phyloP scores from a whole-genome alignment of 2,329 filamentous ascomycete species.

The Talaromyces rugulosus region DNA sequence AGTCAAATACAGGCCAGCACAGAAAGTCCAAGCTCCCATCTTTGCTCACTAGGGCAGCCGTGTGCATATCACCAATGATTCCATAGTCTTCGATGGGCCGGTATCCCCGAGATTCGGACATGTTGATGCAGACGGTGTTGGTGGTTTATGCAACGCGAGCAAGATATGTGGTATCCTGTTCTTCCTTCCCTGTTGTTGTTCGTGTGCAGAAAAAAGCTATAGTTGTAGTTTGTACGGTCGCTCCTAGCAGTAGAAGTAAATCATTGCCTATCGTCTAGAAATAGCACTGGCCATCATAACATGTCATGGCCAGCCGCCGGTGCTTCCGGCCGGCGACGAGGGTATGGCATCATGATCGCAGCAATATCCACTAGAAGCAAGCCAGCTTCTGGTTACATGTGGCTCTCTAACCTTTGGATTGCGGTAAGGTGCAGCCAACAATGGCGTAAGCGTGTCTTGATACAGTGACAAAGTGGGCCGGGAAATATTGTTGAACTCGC shows the following conservation, averaged over 20 bases:
- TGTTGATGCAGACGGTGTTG: background rate
- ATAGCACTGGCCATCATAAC: background rate
- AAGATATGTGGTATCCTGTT: background rate
- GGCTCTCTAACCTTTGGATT: background rate
- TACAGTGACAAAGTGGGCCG: background rate
- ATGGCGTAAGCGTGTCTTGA: background rate
- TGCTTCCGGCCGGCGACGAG: constrained; percentile 9
- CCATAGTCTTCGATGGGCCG: constrained; percentile 68
- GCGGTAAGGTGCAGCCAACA: constrained; percentile 3
- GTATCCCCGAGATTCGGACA: constrained; percentile 16
- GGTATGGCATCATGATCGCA: constrained; percentile 14
- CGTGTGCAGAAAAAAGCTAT: background rate
- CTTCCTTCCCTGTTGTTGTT: background rate
- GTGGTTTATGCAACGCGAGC: background rate
- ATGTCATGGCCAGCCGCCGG: constrained; percentile 5
- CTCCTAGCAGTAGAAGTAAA: background rate
- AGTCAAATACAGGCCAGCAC: constrained; percentile 81
- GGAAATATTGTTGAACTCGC: background rate
- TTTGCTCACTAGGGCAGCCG: constrained; percentile 69
- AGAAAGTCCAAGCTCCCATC: constrained; percentile 72
- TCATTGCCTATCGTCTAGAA: background rate
- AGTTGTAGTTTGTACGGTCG: background rate
- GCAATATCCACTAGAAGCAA: background rate
- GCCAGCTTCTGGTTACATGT: background rate
- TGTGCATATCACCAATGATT: constrained; percentile 76